Evolutionary conservation across 2,329 filamentous ascomycete species (phyloP), one percentile per base, ranked within the genome.

Genomic region (Aspergillus novofumigatus): DNA sequence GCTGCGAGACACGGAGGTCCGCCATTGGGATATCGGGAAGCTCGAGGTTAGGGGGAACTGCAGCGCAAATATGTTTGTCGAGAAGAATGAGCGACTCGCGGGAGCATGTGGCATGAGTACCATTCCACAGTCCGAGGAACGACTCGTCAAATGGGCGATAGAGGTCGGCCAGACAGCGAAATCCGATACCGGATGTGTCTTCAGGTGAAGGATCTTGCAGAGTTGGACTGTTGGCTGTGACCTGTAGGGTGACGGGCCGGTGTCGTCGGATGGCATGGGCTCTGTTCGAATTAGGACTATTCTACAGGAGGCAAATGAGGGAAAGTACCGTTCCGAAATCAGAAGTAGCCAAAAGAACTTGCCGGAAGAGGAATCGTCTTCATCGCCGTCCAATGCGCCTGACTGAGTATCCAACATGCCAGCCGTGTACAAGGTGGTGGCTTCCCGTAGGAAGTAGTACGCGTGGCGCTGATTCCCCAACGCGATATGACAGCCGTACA

Each of bases 401-500:
- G 74, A 61, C 85, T 83, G 63, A 35, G 14, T 52, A 28, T 67
- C 64, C 4, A 67, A 52, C 14, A 61, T 58, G 8, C 83, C 82
- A 54, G 83, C 80, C 52, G 79, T 65, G 63, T 88, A 89, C 65
- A 91, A 76, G 10, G 88, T 90, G 1, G 86, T 86, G 17, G 87
- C 87, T 72, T 91, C 88, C 23, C 88, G 83, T 9, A 91, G 76
- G 68, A 89, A 83, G 66, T 85, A 90, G 86, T 88, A 91, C 1
- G 87, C 88, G 72, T 85, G 86, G 59, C 88, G 84, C 69, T 90
- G 86, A 69, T 86, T 78, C 58, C 89, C 86, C 49, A 88, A 75
- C 14, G 82, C 85, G 62, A 86, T 86, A 69, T 86, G 82, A 62
- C 84, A 87, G 26, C 82, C 86, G 62, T 88, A 90, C 26, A 91